Percentiles rank a stretch among this genome's conserved stretches.
phyloP scores from a whole-genome alignment of 2,329 filamentous ascomycete genomes.

The Penicillium sp. region DNA sequence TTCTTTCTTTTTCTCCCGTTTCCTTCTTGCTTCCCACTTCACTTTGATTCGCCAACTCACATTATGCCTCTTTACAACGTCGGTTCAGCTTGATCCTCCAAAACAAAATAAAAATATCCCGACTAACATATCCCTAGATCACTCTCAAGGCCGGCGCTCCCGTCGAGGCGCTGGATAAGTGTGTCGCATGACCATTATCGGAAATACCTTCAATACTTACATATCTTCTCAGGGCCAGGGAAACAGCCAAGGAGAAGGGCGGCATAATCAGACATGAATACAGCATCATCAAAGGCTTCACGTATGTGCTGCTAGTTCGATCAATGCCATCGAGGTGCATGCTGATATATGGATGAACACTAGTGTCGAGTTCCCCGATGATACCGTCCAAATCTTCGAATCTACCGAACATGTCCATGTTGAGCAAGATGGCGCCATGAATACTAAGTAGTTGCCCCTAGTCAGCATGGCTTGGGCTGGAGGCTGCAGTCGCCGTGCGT shows the following conservation, averaged over 20 bases:
- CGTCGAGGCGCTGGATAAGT: slow-evolving; percentile 66
- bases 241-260: slow-evolving; percentile 69
- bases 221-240: slow-evolving; percentile 62
- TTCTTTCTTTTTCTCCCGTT: neutral
- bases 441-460: slow-evolving; percentile 59
- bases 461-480: neutral
- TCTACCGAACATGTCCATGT: slow-evolving; percentile 72
- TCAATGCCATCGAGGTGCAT: neutral
- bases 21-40: neutral
- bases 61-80: slow-evolving; percentile 43
- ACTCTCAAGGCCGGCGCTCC: slow-evolving; percentile 72
- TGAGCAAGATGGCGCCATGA: slow-evolving; percentile 69
- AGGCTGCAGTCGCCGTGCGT: neutral
- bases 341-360: slow-evolving; percentile 5
- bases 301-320: slow-evolving; percentile 58
- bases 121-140: slow-evolving; percentile 54
- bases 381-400: slow-evolving; percentile 63
- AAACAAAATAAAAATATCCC: neutral
- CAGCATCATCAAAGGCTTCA: slow-evolving; percentile 85
- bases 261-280: slow-evolving; percentile 83
- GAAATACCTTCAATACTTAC: slow-evolving; percentile 9
- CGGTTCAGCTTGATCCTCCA: slow-evolving; percentile 6
- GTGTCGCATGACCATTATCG: slow-evolving; percentile 26
- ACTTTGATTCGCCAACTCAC: neutral
- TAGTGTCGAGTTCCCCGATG: slow-evolving; percentile 71